Base-by-base conservation (phyloP, 139 green algal species). In the Chlamydomonas applanata region DNA sequence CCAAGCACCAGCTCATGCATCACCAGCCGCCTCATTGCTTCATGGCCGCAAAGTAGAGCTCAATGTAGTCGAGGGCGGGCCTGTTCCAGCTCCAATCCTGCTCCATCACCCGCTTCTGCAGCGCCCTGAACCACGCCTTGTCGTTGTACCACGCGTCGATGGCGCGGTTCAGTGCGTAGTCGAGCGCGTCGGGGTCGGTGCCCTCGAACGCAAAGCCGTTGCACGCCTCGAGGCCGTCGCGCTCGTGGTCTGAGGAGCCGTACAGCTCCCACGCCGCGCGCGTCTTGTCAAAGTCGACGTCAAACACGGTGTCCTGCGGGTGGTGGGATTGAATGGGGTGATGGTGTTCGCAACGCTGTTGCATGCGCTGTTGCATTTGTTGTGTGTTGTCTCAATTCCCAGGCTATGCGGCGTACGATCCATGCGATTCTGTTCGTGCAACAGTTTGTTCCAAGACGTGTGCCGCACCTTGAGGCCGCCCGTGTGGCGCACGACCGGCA, bases 41-140 rank as follows among this genome's bases (percentile, higher is more conserved):
- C 17, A 84, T 73, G 11, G 89, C 89, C 14, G 75, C 75, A 77
- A 96, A 91, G 81, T 98, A 99, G 0, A 99, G 86, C 81, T 99
- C 96, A 20, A 98, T 89, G 81, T 99, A 99, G 70, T 98, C 94
- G 11, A 97, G 74, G 2, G 93, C 94, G 2, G 95, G 95, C 22
- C 84, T 79, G 77, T 91, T 92, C 95, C 96, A 99, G 70, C 69
- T 89, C 93, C 93, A 98, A 85, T 99, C 95, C 64, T 86, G 80
- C 71, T 83, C 75, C 85, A 89, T 89, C 61, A 90, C 53, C 16
- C 82, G 68, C 77, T 87, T 88, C 73, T 91, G 87, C 78, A 97
- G 84, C 46, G 77, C 44, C 25, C 74, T 76, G 89, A 94, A 98
- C 83, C 80, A 93, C 20, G 87, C 70, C 19, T 74, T 69, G 80